Percentiles rank a stretch among this genome's conserved stretches.
phyloP scores from a whole-genome alignment of 192 early-diverging fungal species.

The Podila horticola region DNA sequence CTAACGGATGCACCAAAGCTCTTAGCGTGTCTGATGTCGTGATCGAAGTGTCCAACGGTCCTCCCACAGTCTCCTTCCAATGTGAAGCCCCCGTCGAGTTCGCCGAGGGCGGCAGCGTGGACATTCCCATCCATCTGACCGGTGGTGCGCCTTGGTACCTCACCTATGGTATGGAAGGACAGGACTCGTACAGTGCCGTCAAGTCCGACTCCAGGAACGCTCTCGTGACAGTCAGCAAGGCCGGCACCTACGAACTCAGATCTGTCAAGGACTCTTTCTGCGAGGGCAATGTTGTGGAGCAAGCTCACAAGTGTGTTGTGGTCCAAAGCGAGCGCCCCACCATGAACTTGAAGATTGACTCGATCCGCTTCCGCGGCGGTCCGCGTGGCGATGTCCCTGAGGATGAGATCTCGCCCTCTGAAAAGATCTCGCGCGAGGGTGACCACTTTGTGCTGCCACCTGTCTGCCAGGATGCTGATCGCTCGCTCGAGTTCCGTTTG shows the following conservation, averaged over 20 bases:
- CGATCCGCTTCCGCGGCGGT: constrained; percentile 45
- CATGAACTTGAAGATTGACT: constrained; percentile 48
- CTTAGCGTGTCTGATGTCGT: constrained; percentile 37
- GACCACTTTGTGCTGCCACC: constrained; percentile 20
- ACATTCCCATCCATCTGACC: constrained; percentile 36
- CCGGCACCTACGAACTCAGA: constrained; percentile 29
- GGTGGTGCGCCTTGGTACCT: constrained; percentile 39
- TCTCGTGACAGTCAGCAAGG: constrained; percentile 19
- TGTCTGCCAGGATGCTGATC: constrained; percentile 30
- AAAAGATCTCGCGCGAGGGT: constrained; percentile 21
- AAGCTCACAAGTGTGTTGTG: constrained; percentile 24
- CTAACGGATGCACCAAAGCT: constrained; percentile 37
- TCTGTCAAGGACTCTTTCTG: constrained; percentile 37
- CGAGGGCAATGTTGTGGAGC: constrained; percentile 31
- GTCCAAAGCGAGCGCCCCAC: constrained; percentile 37
- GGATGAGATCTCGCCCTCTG: constrained; percentile 42
- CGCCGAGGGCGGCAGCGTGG: constrained; percentile 28
- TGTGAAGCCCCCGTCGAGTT: constrained; percentile 34
- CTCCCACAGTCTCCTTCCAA: constrained; percentile 41
- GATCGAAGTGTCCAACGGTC: constrained; percentile 37
- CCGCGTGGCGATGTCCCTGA: constrained; percentile 41
- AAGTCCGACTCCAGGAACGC: constrained; percentile 27
- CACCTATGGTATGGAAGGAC: constrained; percentile 26
- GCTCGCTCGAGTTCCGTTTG: constrained; percentile 35
- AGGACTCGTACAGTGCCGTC: not conserved